Evolutionary conservation across 73 alveolate species (phyloP).

Genomic region (Symbiodinium pilosum): DNA sequence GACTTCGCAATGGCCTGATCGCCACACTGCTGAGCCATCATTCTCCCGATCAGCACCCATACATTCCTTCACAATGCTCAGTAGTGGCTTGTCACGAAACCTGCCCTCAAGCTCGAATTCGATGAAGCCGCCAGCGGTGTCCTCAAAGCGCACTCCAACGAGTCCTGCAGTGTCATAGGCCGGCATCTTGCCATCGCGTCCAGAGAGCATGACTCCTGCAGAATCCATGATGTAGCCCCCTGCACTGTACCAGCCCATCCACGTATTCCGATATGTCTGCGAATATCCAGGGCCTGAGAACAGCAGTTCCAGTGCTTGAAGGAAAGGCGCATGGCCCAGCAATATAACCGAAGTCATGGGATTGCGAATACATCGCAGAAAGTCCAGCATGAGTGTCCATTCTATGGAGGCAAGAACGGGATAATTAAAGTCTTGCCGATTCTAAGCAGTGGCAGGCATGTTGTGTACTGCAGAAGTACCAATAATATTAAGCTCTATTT

Average conservation of each 20-base stretch:
- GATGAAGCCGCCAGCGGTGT: constrained; percentile 69
- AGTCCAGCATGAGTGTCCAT: too few relatives aligned
- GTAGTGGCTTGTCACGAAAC: background rate
- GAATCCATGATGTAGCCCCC: constrained; percentile 69
- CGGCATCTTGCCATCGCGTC: constrained; percentile 55
- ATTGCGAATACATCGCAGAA: too few relatives aligned
- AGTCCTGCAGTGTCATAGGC: constrained; percentile 63
- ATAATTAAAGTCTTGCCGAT: too few relatives aligned
- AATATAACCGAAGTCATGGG: too few relatives aligned
- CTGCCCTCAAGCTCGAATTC: constrained; percentile 27
- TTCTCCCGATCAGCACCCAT: constrained; percentile 74
- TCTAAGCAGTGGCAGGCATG: too few relatives aligned
- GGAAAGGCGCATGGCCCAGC: background rate
- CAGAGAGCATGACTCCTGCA: constrained; percentile 85
- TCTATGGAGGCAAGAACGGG: too few relatives aligned
- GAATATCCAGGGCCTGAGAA: background rate
- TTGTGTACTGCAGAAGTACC: too few relatives aligned
- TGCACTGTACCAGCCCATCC: constrained; percentile 25
- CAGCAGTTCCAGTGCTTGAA: background rate
- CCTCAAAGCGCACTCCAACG: constrained; percentile 35
- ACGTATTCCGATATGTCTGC: background rate
- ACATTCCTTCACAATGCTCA: constrained; percentile 49
- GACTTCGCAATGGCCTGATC: constrained; percentile 44
- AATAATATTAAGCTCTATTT: too few relatives aligned
- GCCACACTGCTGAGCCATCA: constrained; percentile 62